Evolutionary conservation across 495 filamentous ascomycete genomes (phyloP), one percentile per base, ranked within the genome.

Genomic region (Tuber microsphaerosporum): DNA sequence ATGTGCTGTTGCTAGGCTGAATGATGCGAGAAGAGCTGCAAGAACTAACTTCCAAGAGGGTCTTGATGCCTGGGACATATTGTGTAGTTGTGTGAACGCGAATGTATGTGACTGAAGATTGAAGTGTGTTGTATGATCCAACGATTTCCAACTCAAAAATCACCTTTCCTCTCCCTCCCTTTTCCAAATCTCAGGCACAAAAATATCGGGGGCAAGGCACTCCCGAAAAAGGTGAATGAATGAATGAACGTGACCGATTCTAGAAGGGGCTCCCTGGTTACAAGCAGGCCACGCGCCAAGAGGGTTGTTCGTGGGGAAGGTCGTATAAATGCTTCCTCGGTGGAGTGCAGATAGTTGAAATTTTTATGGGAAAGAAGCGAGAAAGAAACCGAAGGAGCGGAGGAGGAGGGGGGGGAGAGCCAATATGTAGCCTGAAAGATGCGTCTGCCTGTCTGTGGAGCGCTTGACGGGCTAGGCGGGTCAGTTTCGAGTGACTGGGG

Each of bases 1-100:
- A 84, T 99, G 95, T 69, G 95, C 92, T 31, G 89, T 51, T 44
- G 87, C 89, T 79, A 90, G 73, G 75, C 83, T 77, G 51, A 86
- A 79, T 37, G 85, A 82, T n/a, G 70, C 75, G 37, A 83, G 79
- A 65, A 91, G 81, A 69, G 87, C 83, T 74, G 85, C 84, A 72
- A 88, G 81, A 77, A 86, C 81, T 73, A 88, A 74, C 45, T 85
- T 83, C 84, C 88, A 85, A 80, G 85, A 83, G 80, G 87, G 83
- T 85, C 87, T 86, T 71, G 86, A 85, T 74, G 77, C 75, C 79
- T 65, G 70, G 72, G 83, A 85, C 84, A 75, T 83, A 80, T 70
- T 71, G 77, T 79, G 41, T 72, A 61, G 68, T 31, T 70, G 70
- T 70, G 46, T 75, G 61, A 71, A 70, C 70, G 16, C 44, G 70